Conservation (phyloP, 2,329 filamentous ascomycete genomes). For the Colletotrichum neosansevieriae region DNA sequence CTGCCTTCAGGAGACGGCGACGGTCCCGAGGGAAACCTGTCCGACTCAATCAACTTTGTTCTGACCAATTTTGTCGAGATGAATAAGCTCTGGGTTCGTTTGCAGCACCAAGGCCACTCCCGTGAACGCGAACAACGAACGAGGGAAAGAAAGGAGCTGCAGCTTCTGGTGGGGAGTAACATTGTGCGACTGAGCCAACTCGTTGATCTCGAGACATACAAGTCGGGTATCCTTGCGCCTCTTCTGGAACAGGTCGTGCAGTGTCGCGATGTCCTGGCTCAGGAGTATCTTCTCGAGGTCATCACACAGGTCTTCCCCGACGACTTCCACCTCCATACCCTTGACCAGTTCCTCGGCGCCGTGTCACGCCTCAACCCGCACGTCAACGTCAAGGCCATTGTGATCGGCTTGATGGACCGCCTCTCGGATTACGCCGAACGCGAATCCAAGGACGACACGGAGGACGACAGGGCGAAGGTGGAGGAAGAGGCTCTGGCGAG, state of each 20-base stretch:
- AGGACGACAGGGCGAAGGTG: slow-evolving; percentile 78
- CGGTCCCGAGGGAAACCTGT: slow-evolving; percentile 93
- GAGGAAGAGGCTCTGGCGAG: slow-evolving; percentile 87
- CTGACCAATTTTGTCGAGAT: slow-evolving; percentile 99
- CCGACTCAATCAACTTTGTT: slow-evolving; percentile 98
- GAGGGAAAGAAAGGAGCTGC: slow-evolving; percentile 93
- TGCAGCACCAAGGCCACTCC: slow-evolving; percentile 98
- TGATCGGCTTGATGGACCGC: slow-evolving; percentile 97
- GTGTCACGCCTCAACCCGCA: slow-evolving; percentile 94
- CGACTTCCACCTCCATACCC: slow-evolving; percentile 96
- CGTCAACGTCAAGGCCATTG: slow-evolving; percentile 97
- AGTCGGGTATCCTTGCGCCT: slow-evolving; percentile 87
- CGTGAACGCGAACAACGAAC: slow-evolving; percentile 93
- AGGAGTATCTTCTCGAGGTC: slow-evolving; percentile 97
- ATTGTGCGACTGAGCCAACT: slow-evolving; percentile 94
- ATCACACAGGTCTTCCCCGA: slow-evolving; percentile 99
- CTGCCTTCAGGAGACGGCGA: slow-evolving; percentile 86
- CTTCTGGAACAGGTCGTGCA: slow-evolving; percentile 97
- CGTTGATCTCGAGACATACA: slow-evolving; percentile 95
- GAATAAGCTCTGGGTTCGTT: slow-evolving; percentile 99
- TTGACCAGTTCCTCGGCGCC: slow-evolving; percentile 94
- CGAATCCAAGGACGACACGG: slow-evolving; percentile 79
- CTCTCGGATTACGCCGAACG: slow-evolving; percentile 94
- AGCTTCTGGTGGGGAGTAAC: slow-evolving; percentile 96
- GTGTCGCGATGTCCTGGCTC: slow-evolving; percentile 94